A percentile compares a stretch with the other conserved stretches of the same genome.
phyloP scores from a whole-genome alignment of 768 basidiomycete genomes.

The Boletus reticuloceps region DNA sequence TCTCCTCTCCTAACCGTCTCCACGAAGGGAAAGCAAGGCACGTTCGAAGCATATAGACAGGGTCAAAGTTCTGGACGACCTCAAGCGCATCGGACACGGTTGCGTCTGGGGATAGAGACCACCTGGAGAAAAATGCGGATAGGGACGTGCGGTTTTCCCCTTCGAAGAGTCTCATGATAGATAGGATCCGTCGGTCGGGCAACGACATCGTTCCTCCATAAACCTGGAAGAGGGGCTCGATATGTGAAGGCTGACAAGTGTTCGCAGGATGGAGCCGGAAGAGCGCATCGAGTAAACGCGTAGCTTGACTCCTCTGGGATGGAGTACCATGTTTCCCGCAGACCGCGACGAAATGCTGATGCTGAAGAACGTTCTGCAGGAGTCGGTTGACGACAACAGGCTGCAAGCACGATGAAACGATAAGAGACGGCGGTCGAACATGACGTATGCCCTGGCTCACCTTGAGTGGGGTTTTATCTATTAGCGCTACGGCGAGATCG shows the following conservation, averaged over 20 bases:
- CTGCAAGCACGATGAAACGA: conserved; percentile 28
- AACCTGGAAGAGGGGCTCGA: conserved; percentile 70
- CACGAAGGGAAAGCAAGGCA: conserved; percentile 69
- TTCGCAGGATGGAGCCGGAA: conserved; percentile 78
- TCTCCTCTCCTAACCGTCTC: conserved; percentile 47
- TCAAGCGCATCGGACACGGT: conserved; percentile 54
- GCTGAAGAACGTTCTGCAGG: conserved; percentile 73
- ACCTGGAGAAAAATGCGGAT: conserved; percentile 57
- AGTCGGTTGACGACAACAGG: conserved; percentile 72
- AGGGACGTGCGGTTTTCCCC: conserved; percentile 62
- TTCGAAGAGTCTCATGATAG: conserved; percentile 80
- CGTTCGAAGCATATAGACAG: conserved; percentile 64
- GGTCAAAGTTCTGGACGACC: conserved; percentile 68
- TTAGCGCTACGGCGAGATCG: conserved; percentile 41
- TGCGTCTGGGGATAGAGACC: conserved; percentile 53
- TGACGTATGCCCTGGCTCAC: conserved; percentile 36
- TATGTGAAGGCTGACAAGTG: conserved; percentile 81
- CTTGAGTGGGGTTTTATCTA: conserved; percentile 54
- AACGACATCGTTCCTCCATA: conserved; percentile 72
- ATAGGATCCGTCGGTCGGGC: conserved; percentile 65
- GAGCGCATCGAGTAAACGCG: conserved; percentile 57
- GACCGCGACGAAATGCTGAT: conserved; percentile 56
- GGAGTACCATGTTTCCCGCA: conserved; percentile 28
- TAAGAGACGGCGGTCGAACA: neutral
- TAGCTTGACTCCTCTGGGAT: conserved; percentile 44